These are phyloP conservation scores for Arthrinium phaeospermum DNA, from an alignment of 2,329 filamentous ascomycete genomes.

Conservation along the genomic window DNA sequence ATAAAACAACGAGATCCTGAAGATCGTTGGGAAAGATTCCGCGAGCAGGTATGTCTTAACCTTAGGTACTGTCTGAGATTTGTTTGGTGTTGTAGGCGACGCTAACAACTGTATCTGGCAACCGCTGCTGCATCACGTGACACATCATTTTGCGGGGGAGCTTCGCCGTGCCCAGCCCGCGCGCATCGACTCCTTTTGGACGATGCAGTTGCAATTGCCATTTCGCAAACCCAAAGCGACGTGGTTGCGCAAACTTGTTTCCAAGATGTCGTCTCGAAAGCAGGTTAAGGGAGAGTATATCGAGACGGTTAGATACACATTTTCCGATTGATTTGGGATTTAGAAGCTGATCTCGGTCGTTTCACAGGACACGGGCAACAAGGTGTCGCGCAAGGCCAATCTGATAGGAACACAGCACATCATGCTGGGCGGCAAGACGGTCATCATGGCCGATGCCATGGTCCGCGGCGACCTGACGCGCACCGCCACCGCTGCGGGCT, in stretches of 20 bases:
- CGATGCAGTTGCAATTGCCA: neutral
- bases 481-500: constrained; percentile 50
- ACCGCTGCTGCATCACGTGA: neutral
- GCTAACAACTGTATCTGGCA: constrained; percentile 10
- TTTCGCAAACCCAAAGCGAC: neutral
- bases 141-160: neutral
- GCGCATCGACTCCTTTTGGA: neutral
- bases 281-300: constrained; percentile 91
- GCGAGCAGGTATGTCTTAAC: neutral
- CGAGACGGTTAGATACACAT: constrained; percentile 73
- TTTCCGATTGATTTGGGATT: neutral
- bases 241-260: constrained; percentile 4
- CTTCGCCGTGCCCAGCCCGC: neutral
- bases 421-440: constrained; percentile 93
- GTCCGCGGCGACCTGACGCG: constrained; percentile 87
- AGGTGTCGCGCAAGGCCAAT: constrained; percentile 89
- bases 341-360: neutral
- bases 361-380: constrained; percentile 91
- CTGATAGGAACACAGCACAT: constrained; percentile 98
- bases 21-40: too few species aligned
- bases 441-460: constrained; percentile 94
- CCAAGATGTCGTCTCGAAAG: constrained; percentile 61
- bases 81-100: neutral
- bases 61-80: neutral
- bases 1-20: neutral